Evolutionary conservation across 345 rosid genomes (phyloP).

Genomic region (Aegle marmelos): DNA sequence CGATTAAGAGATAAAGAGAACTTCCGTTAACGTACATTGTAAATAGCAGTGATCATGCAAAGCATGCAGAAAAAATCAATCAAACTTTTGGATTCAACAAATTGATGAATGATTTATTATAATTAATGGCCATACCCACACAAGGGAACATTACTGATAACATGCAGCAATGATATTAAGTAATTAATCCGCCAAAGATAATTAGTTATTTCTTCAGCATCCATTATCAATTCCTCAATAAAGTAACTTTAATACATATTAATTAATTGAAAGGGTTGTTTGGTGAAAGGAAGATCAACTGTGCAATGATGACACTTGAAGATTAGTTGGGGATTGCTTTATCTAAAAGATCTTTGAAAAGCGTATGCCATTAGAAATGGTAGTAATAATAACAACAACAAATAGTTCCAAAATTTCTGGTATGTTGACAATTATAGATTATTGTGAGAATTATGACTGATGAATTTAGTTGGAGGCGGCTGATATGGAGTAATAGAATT

Average conservation of each 20-base stretch:
- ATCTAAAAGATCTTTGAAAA: not conserved
- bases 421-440: not conserved
- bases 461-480: slow-evolving; percentile 3
- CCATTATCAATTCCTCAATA: too few species aligned
- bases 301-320: slow-evolving; percentile 9
- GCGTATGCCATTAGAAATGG: not conserved
- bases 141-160: too few species aligned
- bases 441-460: not conserved
- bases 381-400: too few species aligned
- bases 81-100: too few species aligned
- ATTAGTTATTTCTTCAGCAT: not conserved
- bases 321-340: slow-evolving; percentile 19
- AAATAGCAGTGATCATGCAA: not conserved
- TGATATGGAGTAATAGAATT: not conserved
- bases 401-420: not conserved
- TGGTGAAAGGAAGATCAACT: slow-evolving; percentile 30
- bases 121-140: too few species aligned
- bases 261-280: slow-evolving; percentile 9
- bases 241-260: not conserved
- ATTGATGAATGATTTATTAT: too few species aligned
- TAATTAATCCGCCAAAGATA: too few species aligned
- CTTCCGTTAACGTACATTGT: too few species aligned
- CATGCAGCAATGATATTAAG: too few species aligned
- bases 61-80: not conserved
- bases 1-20: not conserved